Evolutionary conservation across 805 yeast genomes (phyloP).

Genomic region (Ogataea glucozyma): DNA sequence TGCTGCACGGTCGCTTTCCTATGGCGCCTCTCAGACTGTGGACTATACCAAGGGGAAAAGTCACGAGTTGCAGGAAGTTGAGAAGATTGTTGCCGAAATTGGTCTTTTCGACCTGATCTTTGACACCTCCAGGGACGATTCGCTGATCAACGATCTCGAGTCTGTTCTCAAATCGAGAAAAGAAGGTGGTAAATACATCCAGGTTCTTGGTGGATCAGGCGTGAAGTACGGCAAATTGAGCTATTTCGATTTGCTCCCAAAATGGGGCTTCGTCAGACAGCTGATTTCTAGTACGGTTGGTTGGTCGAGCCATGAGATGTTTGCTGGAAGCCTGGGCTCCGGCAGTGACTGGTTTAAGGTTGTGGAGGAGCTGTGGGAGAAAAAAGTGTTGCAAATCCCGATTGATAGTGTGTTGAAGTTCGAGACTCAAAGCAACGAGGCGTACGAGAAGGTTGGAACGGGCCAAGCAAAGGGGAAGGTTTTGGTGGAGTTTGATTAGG

Average conservation of each 20-base stretch:
- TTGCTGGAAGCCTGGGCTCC: conserved; percentile 4
- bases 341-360: conserved; percentile 21
- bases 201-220: conserved; percentile 58
- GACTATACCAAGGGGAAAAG: conserved; percentile 53
- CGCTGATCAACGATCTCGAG: conserved; percentile 45
- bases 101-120: conserved; percentile 59
- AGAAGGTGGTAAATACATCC: conserved; percentile 50
- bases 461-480: conserved; percentile 68
- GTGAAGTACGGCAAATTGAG: conserved; percentile 35
- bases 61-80: conserved; percentile 38
- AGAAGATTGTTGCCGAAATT: conserved; percentile 32
- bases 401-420: conserved; percentile 57
- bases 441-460: conserved; percentile 47
- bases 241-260: conserved; percentile 28
- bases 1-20: conserved; percentile 23
- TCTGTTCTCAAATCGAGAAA: conserved; percentile 46
- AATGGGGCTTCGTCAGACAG: conserved; percentile 19
- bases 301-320: conserved; percentile 14
- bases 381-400: conserved; percentile 44
- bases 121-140: conserved; percentile 65
- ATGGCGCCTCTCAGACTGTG: conserved; percentile 59
- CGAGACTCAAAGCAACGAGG: conserved; percentile 47
- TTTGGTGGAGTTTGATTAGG: conserved; percentile 39
- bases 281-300: conserved; percentile 17
- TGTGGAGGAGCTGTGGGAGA: conserved; percentile 47